Conservation (phyloP, 768 basidiomycete genomes). For the Lentinula aciculospora region DNA sequence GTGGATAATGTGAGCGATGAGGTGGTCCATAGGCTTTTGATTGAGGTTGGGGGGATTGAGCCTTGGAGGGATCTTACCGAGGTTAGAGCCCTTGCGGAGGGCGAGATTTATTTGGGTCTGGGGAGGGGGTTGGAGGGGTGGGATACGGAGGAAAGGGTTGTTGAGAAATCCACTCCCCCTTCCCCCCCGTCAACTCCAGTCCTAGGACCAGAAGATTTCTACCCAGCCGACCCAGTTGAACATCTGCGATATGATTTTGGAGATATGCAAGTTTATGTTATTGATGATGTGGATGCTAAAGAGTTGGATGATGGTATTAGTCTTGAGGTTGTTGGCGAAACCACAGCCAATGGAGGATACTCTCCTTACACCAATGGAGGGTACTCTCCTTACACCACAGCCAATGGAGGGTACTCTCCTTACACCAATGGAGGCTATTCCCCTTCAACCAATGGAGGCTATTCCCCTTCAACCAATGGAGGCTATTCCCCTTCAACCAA, state of each 20-base stretch:
- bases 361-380: no score
- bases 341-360: no score
- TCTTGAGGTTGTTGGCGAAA: no score
- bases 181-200: conserved; percentile 21
- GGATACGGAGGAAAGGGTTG: no score
- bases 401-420: no score
- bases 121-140: no score
- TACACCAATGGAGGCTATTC: no score
- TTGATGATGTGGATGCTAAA: conserved; percentile 73
- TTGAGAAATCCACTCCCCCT: not conserved
- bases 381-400: no score
- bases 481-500: no score
- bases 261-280: conserved; percentile 71
- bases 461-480: no score
- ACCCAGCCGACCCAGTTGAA: conserved; percentile 58
- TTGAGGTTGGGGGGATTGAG: conserved; percentile 68
- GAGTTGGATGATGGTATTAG: conserved; percentile 93
- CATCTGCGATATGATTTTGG: conserved; percentile 84
- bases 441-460: no score
- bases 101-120: conserved; percentile 8
- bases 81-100: conserved; percentile 15
- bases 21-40: conserved; percentile 43
- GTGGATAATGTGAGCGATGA: conserved; percentile 22
- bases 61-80: conserved; percentile 69
- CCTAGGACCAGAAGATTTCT: conserved; percentile 60